A percentile compares a stretch with the other conserved stretches of the same genome.
Conservation (phyloP, 805 yeast species). For the Wickerhamomyces chambardii region DNA sequence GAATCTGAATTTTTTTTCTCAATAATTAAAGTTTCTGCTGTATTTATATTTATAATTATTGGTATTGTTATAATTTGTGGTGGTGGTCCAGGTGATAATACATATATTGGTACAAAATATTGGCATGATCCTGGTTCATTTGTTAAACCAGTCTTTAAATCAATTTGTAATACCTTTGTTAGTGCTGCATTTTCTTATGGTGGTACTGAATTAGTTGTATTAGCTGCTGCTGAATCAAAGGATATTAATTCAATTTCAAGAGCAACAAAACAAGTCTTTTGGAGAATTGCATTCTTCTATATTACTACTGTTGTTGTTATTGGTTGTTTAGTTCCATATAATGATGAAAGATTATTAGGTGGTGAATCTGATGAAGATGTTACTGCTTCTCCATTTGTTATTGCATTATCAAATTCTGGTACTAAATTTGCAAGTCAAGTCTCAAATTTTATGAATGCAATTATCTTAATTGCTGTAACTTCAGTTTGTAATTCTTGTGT, state of each 20-base stretch:
- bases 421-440: slow-evolving; percentile 26
- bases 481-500: slow-evolving; percentile 46
- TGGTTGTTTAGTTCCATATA: slow-evolving; percentile 38
- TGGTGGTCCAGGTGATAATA: slow-evolving; percentile 16
- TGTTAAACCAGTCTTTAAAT: slow-evolving; percentile 38
- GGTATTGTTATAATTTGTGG: slow-evolving; percentile 42
- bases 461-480: slow-evolving; percentile 29
- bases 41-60: slow-evolving; percentile 43
- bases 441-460: slow-evolving; percentile 31
- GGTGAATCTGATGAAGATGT: slow-evolving; percentile 20
- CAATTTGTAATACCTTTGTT: slow-evolving; percentile 51
- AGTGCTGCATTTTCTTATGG: slow-evolving; percentile 73
- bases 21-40: slow-evolving; percentile 37
- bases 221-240: slow-evolving; percentile 70
- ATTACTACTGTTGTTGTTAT: slow-evolving; percentile 33
- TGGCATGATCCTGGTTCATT: slow-evolving; percentile 57
- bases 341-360: slow-evolving; percentile 24
- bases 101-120: slow-evolving; percentile 32
- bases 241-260: slow-evolving; percentile 40
- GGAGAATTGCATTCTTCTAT: slow-evolving; percentile 43
- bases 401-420: slow-evolving; percentile 30
- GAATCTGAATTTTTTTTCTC: slow-evolving; percentile 44
- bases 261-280: slow-evolving; percentile 47
- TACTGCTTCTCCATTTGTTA: slow-evolving; percentile 38
- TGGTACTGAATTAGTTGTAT: slow-evolving; percentile 67